Evolutionary conservation across 192 early-diverging fungal species (phyloP).

Genomic region (Chytriomyces sp.): DNA sequence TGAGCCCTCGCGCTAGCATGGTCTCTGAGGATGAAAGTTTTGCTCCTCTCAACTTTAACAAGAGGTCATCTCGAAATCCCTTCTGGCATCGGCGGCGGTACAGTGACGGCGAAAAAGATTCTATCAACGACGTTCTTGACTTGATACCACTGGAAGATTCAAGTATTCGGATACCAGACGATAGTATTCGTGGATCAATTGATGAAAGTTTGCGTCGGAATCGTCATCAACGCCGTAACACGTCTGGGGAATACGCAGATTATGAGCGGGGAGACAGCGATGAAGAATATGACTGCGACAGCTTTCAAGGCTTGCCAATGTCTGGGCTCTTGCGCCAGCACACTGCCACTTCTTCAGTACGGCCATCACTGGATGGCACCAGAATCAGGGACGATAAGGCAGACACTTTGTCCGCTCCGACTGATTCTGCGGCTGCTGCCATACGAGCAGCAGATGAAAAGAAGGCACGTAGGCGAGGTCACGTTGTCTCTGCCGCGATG

Average conservation of each 20-base stretch:
- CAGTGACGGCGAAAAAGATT: conserved; percentile 20
- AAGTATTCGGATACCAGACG: conserved; percentile 21
- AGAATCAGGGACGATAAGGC: not conserved
- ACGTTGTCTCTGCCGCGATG: not conserved
- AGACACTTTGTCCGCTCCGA: not conserved
- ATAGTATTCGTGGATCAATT: not conserved
- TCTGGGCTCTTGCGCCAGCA: not conserved
- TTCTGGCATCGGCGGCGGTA: not conserved
- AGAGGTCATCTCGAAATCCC: conserved; percentile 2
- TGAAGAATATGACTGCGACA: not conserved
- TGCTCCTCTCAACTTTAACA: not conserved
- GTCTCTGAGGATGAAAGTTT: conserved; percentile 19
- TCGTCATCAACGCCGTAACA: not conserved
- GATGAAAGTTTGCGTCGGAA: not conserved
- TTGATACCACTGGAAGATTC: conserved; percentile 10
- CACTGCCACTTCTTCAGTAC: not conserved
- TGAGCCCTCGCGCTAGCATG: not conserved
- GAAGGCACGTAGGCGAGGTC: not conserved
- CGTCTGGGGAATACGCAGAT: not conserved
- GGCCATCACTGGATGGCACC: not conserved
- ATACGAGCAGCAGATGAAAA: not conserved
- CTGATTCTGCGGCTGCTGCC: not conserved
- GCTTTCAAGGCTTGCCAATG: not conserved
- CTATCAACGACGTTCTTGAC: conserved; percentile 18
- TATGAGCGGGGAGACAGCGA: not conserved